Conservation (phyloP, 2,329 filamentous ascomycete genomes). For the Arachnopeziza araneosa region DNA sequence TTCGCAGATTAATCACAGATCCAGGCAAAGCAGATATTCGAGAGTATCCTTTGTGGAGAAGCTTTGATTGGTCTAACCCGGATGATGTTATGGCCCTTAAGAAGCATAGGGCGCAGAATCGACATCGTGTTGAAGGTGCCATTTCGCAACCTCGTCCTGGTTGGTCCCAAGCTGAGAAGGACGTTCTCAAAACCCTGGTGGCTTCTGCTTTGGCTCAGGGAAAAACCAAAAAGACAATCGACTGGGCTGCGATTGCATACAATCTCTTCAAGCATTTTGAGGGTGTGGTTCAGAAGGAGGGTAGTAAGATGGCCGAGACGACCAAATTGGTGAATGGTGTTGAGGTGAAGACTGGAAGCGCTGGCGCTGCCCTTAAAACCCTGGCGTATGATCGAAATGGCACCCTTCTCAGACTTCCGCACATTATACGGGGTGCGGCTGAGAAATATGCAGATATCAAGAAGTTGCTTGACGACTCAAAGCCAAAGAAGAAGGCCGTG, state of each 20-base stretch:
- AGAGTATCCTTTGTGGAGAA: constrained; percentile 4
- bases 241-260: constrained; percentile 3
- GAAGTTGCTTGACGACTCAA: neutral
- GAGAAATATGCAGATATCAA: constrained; percentile 5
- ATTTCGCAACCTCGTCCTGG: neutral
- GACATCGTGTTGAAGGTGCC: neutral
- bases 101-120: constrained; percentile 5
- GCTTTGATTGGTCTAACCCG: constrained; percentile 9
- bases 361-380: neutral
- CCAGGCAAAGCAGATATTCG: neutral
- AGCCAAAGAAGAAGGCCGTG: neutral
- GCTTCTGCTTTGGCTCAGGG: neutral
- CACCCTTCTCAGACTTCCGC: neutral
- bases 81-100: constrained; percentile 2
- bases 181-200: neutral
- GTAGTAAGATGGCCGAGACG: neutral
- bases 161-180: constrained; percentile 8
- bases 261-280: neutral
- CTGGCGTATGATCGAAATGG: neutral
- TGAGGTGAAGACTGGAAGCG: neutral
- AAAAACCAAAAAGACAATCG: neutral
- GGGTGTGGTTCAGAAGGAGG: neutral
- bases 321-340: neutral
- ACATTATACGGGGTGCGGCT: neutral
- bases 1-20: constrained; percentile 1